These are phyloP conservation scores for Blastobotrys capitulatus DNA, from an alignment of 1,139 yeast genomes.

Conservation along the genomic window DNA sequence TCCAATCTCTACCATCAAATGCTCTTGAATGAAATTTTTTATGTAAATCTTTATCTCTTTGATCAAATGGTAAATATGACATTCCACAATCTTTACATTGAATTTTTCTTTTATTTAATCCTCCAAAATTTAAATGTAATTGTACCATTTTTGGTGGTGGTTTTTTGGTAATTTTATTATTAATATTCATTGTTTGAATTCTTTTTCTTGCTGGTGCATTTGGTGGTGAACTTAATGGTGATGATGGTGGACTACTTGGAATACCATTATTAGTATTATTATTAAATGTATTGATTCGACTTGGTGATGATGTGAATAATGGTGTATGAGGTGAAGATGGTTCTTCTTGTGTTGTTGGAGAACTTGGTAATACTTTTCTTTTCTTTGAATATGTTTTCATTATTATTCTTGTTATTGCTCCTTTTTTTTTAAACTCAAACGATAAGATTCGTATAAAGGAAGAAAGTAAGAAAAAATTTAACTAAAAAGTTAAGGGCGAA, in stretches of 20 bases:
- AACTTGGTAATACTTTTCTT: conserved; percentile 1
- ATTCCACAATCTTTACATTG: conserved; percentile 56
- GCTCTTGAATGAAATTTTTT: conserved; percentile 39
- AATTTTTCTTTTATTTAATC: conserved; percentile 15
- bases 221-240: conserved; percentile 4
- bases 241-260: conserved; percentile 1
- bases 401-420: background rate
- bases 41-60: conserved; percentile 46
- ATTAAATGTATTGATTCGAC: background rate
- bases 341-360: background rate
- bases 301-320: conserved; percentile 7
- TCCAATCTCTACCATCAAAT: conserved; percentile 44
- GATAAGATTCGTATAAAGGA: no score
- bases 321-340: conserved; percentile 8
- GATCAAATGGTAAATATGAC: conserved; percentile 47
- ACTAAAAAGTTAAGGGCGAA: no score
- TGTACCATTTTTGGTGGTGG: conserved; percentile 10
- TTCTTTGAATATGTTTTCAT: conserved; percentile 5
- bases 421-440: no score
- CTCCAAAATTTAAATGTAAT: conserved; percentile 5
- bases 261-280: background rate
- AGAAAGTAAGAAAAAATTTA: no score
- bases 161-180: background rate
- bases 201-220: conserved; percentile 2
- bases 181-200: background rate